A percentile compares a stretch with the other conserved stretches of the same genome.
These are phyloP conservation scores for Cucurbita pepo DNA, from an alignment of 306 rosid species.

Conservation along the genomic window DNA sequence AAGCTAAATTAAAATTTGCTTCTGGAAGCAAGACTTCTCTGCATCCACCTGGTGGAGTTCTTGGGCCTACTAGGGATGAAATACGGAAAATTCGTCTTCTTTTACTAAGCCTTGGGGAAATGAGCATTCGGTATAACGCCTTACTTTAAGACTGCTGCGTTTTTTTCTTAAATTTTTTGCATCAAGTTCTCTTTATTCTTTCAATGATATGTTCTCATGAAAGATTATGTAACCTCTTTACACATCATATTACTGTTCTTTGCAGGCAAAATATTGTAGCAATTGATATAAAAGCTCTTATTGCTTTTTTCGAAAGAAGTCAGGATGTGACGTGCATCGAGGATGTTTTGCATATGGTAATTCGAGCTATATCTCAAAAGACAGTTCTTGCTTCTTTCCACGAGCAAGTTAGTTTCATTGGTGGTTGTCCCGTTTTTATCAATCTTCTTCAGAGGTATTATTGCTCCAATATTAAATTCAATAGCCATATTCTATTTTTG, in stretches of 20 bases:
- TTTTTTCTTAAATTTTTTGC: background rate
- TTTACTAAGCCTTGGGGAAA: slow-evolving; percentile 89
- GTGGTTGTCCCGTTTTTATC: slow-evolving; percentile 83
- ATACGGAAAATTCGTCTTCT: slow-evolving; percentile 88
- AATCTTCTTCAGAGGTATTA: slow-evolving; percentile 91
- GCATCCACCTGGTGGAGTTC: slow-evolving; percentile 27
- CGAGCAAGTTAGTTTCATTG: slow-evolving; percentile 59
- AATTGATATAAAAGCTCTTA: slow-evolving; percentile 69
- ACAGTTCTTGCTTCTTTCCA: slow-evolving; percentile 68
- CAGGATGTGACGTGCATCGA: slow-evolving; percentile 84
- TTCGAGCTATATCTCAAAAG: slow-evolving; percentile 78
- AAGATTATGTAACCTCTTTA: slow-evolving; percentile 1
- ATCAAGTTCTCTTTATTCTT: slow-evolving; percentile 3
- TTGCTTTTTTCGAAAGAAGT: slow-evolving; percentile 78
- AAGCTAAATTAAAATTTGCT: slow-evolving; percentile 32
- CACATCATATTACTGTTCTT: slow-evolving; percentile 9
- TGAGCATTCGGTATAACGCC: slow-evolving; percentile 74
- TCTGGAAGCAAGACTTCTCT: slow-evolving; percentile 40
- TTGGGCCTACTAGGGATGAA: slow-evolving; percentile 60
- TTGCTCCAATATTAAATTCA: background rate
- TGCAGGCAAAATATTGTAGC: slow-evolving; percentile 73
- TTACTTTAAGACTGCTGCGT: background rate
- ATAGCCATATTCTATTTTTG: background rate
- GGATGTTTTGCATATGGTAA: slow-evolving; percentile 90
- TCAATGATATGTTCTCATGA: background rate